Conservation (phyloP, 2,329 filamentous ascomycete species). For the Sclerotinia trifoliorum region DNA sequence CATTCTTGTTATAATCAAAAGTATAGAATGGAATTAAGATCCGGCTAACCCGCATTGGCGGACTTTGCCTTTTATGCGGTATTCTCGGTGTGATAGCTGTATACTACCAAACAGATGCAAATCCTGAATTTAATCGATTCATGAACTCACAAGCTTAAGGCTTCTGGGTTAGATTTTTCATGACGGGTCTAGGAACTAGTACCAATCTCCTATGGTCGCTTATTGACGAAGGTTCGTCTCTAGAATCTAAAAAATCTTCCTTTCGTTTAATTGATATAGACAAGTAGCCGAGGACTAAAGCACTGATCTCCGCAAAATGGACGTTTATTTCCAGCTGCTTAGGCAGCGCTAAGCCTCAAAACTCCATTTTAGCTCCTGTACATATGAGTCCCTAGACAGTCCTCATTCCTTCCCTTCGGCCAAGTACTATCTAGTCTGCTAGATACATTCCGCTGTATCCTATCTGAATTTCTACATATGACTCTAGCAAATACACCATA, state of each 20-base stretch:
- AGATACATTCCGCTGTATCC: no score
- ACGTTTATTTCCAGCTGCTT: no score
- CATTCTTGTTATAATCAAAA: neutral
- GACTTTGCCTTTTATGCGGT: neutral
- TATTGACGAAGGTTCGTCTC: constrained; percentile 43
- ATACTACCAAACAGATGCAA: constrained; percentile 19
- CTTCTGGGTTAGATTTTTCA: constrained; percentile 45
- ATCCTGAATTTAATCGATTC: constrained; percentile 43
- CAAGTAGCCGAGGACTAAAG: neutral
- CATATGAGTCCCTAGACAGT: constrained; percentile 49
- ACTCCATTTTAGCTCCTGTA: constrained; percentile 45
- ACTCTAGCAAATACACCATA: constrained; percentile 1
- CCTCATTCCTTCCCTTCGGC: constrained; percentile 42
- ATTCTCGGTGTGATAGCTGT: neutral
- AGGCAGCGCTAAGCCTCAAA: constrained; percentile 37
- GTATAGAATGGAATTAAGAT: neutral
- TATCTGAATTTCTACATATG: constrained; percentile 3
- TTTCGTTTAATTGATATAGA: constrained; percentile 34
- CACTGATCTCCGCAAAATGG: no score
- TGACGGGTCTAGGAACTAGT: constrained; percentile 43
- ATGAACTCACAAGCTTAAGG: constrained; percentile 42
- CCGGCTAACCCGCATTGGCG: neutral
- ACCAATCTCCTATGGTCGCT: constrained; percentile 46
- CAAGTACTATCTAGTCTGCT: constrained; percentile 38
- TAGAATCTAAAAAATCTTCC: neutral